Percentiles rank a stretch among this genome's conserved stretches.
phyloP scores from a whole-genome alignment of 2,329 filamentous ascomycete genomes.

The Sclerotinia sclerotiorum region DNA sequence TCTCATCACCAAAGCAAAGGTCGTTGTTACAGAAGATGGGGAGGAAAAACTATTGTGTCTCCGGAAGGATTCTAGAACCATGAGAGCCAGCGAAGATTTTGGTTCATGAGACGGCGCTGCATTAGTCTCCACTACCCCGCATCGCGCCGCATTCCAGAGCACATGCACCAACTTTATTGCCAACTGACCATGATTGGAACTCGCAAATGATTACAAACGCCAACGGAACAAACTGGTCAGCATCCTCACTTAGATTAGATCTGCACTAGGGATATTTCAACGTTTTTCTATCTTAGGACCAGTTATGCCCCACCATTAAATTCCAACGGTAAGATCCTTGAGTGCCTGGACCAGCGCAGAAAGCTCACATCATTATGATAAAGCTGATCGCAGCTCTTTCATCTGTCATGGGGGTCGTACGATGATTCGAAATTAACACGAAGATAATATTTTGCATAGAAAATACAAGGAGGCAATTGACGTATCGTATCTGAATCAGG shows the following conservation, averaged over 20 bases:
- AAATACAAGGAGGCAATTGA: not conserved
- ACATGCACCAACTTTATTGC: not conserved
- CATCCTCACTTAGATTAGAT: not conserved
- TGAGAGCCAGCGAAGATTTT: not conserved
- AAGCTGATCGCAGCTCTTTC: not conserved
- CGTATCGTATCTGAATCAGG: not conserved
- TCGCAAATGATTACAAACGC: conserved; percentile 9
- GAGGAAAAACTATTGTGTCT: not conserved
- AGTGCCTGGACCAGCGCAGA: not conserved
- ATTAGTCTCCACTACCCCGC: conserved; percentile 15
- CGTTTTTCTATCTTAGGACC: not conserved
- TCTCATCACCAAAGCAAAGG: not conserved
- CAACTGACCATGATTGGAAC: conserved; percentile 5
- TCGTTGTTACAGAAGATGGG: not conserved
- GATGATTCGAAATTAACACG: not conserved
- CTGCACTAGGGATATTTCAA: not conserved
- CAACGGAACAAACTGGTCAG: not conserved
- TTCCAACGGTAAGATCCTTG: not conserved
- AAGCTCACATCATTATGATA: not conserved
- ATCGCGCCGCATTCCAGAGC: conserved; percentile 13
- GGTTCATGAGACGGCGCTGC: conserved; percentile 8
- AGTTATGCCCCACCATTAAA: not conserved
- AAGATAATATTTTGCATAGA: not conserved
- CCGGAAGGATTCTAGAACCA: not conserved
- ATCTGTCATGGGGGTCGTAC: too few species aligned